Conservation (phyloP, 192 early-diverging fungal genomes). For the Dimargaris cristalligena region DNA sequence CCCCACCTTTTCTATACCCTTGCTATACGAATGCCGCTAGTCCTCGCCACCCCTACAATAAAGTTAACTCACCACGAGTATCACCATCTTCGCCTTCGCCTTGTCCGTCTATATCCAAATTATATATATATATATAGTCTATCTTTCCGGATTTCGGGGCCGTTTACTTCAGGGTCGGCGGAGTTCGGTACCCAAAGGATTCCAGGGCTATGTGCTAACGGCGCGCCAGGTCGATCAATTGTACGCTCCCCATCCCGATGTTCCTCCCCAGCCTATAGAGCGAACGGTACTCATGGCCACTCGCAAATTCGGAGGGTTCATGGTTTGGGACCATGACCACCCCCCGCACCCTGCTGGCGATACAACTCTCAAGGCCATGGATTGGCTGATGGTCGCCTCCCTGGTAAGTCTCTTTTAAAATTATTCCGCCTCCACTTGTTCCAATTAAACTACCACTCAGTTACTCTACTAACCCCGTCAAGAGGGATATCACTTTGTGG, state of each 20-base stretch:
- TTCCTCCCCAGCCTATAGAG: not conserved
- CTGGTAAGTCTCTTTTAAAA: too few species aligned
- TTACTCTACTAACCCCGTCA: too few species aligned
- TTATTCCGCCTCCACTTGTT: too few species aligned
- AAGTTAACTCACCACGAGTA: too few species aligned
- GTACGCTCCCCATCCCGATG: not conserved
- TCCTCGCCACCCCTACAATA: not conserved
- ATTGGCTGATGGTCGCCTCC: conserved; percentile 1
- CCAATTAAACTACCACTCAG: too few species aligned
- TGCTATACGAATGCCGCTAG: not conserved
- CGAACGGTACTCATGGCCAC: conserved; percentile 1
- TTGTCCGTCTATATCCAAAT: not conserved
- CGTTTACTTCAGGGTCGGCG: conserved; percentile 8
- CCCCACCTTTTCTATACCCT: not conserved
- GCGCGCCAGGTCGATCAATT: not conserved
- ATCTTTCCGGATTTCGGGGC: not conserved
- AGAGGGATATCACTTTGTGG: too few species aligned
- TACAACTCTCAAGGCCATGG: conserved; percentile 1
- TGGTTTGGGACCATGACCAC: conserved; percentile 10
- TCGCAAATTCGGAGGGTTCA: conserved; percentile 5
- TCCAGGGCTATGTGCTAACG: not conserved
- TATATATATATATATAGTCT: too few species aligned
- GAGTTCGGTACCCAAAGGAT: conserved; percentile 3
- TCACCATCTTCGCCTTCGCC: not conserved
- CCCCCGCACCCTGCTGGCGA: conserved; percentile 7